phyloP scores from a whole-genome alignment of 73 alveolate species.

The Paramecium sexaurelia region DNA sequence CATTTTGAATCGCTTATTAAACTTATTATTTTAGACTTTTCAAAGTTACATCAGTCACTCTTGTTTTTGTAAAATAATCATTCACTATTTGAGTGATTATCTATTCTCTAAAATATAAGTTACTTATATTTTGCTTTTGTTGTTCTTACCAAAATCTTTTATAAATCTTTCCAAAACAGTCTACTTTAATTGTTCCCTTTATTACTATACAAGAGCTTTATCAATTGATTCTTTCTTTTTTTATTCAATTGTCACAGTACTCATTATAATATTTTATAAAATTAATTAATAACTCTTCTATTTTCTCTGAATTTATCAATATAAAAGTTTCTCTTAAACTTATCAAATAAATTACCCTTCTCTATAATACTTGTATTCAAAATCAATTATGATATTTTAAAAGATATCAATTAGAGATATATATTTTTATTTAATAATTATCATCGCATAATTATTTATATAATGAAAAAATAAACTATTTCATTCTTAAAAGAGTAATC shows the following conservation, averaged over 20 bases:
- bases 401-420: too few relatives aligned
- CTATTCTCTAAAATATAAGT: not conserved
- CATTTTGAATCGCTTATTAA: conserved; percentile 8
- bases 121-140: conserved; percentile 54
- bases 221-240: conserved; percentile 36
- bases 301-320: not conserved
- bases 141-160: conserved; percentile 60
- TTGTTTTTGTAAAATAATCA: conserved; percentile 29
- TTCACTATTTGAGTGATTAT: conserved; percentile 31
- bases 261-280: not conserved
- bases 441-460: too few relatives aligned
- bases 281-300: not conserved
- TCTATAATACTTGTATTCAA: too few relatives aligned
- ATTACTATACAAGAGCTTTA: conserved; percentile 47
- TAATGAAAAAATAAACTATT: too few relatives aligned
- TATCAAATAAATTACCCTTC: not conserved
- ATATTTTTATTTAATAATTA: too few relatives aligned
- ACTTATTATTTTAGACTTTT: conserved; percentile 37
- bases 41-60: conserved; percentile 60
- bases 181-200: conserved; percentile 64
- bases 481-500: too few relatives aligned
- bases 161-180: conserved; percentile 60
- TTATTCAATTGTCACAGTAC: not conserved
- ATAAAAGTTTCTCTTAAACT: not conserved
- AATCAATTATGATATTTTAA: too few relatives aligned